Base-by-base conservation (phyloP, 1,284 basidiomycete species). In the Mycena citricolor region DNA sequence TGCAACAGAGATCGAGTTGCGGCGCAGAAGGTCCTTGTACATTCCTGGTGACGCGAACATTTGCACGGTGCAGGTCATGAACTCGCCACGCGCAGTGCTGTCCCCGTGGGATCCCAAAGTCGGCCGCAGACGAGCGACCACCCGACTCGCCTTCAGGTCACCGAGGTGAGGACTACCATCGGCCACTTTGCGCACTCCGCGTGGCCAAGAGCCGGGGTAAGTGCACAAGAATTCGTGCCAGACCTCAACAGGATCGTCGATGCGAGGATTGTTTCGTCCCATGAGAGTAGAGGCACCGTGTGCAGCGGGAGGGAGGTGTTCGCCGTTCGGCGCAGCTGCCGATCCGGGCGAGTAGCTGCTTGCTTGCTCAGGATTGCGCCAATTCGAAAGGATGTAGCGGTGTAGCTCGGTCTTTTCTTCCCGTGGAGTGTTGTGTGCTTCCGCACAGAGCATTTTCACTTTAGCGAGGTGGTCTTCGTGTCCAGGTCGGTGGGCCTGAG, bases 101-200 rank as follows among this genome's bases (percentile, higher is more conserved):
- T 57, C 54, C 39, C 59, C 60, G 14, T 48, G 59, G 1, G 57
- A 42, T 34, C 61, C 54, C 11, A 66, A 57, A 5, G 57, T 36
- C 2, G 71, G 71, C 19, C 70, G 65, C 26, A 74, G 63, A 14
- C 67, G 69, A 4, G 72, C 70, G 14, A 73, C 66, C 12, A 57
- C 63, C 17, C 71, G 63, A 51, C 67, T 69, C 1, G 71, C 71
- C 39, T 57, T 63, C 52, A 74, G 64, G 52, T 74, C 73, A 6
- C 63, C 54, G 29, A 70, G 58, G 47, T 56, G 55, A 0, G 73
- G 73, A 19, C 55, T 57, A 12, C 66, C 64, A 47, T 62, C 57
- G 14, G 51, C 36, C 46, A 67, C 65, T 33, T 62, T 64, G 35
- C 73, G 64, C 41, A 74, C 71, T 39, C 71, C 71, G 40, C 65